Base-by-base conservation (phyloP, 1,284 basidiomycete genomes). In the Ganoderma sinense region DNA sequence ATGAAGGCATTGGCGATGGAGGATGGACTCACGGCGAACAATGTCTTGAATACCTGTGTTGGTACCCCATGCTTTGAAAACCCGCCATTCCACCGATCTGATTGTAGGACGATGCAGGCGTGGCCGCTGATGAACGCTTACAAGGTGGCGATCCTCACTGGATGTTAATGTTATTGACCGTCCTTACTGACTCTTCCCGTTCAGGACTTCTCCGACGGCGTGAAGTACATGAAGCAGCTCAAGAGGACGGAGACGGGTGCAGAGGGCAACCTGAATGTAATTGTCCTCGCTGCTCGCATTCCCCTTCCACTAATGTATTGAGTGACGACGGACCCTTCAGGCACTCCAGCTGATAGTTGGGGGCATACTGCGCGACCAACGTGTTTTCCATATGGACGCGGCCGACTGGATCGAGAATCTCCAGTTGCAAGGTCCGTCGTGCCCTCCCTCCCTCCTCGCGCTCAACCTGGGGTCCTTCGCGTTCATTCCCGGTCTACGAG, bases 111-210 rank as follows among this genome's bases (percentile, higher is more conserved):
- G 53, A 40, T 29, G n/a, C 64, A 82, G 80, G 81, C 80, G 29
- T 83, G 81, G 81, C 76, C 80, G 18, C 80, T 84, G 36, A 70
- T 76, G 65, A 65, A 65, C 56, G 82, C 82, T 0, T 76, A 80
- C 67, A 74, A 78, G 69, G 81, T 81, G 66, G 64, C 40, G 66
- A 62, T 56, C 60, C 23, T 31, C 51, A 51, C 23, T 51, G 2
- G 23, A 51, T 26, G n/a, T 26, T 26, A 23, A 51, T 26, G n/a
- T 26, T 26, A 23, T 51, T 8, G 48, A 8, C 5, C 26, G 13
- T 13, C 31, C 36, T 20, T 18, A 51, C 40, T 56, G 64, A 43
- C 36, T 26, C 26, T 33, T 20, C 59, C 29, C 58, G 39, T 45
- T 18, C 40, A 74, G 73, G 73, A 76, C 56, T 76, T 74, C 67